Evolutionary conservation across 805 yeast species (phyloP).

Genomic region (Alloascoidea hylecoeti): DNA sequence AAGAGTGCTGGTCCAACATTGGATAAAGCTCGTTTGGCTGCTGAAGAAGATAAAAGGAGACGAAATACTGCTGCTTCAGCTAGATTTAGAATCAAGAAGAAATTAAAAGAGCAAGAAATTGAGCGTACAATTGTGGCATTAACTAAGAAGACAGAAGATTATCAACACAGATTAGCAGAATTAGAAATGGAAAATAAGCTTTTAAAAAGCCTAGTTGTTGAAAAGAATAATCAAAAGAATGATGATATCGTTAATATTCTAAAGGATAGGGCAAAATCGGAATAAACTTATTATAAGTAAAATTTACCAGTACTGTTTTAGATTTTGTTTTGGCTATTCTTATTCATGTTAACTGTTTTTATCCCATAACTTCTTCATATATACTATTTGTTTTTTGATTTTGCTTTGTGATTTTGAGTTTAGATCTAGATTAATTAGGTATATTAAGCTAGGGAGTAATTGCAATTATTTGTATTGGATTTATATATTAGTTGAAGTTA

Average conservation of each 20-base stretch:
- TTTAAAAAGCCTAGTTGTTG: constrained; percentile 70
- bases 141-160: constrained; percentile 44
- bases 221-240: constrained; percentile 34
- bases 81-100: constrained; percentile 83
- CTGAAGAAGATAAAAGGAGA: constrained; percentile 61
- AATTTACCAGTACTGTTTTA: too few species aligned
- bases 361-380: too few species aligned
- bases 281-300: too few species aligned
- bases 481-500: too few species aligned
- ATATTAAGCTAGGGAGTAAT: too few species aligned
- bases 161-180: constrained; percentile 68
- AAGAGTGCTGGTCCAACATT: neutral
- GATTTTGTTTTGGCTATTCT: too few species aligned
- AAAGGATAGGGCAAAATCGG: constrained; percentile 1
- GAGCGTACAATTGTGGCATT: constrained; percentile 64
- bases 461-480: too few species aligned
- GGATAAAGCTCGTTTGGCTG: constrained; percentile 11
- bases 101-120: constrained; percentile 83
- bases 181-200: constrained; percentile 89
- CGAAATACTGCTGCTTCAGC: constrained; percentile 93
- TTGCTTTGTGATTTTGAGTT: too few species aligned
- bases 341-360: too few species aligned
- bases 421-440: too few species aligned
- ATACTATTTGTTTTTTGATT: too few species aligned
- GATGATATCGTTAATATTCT: neutral